Evolutionary conservation across 2,329 filamentous ascomycete genomes (phyloP), one percentile per base, ranked within the genome.

Genomic region (Chrysosporium queenslandicum): DNA sequence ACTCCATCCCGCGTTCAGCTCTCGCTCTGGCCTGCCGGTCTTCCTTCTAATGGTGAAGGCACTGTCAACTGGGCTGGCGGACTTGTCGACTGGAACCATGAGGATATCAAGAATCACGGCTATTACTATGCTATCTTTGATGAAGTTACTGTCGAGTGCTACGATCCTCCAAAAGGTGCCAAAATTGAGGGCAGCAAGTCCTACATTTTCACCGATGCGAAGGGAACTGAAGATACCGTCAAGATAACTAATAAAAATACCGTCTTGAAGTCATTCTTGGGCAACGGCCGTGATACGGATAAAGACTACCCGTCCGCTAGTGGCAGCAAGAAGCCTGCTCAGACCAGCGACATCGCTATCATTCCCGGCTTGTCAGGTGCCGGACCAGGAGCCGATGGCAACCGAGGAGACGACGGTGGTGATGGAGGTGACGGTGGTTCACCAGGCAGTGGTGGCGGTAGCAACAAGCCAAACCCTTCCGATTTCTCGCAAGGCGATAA

Each of bases 51-150:
- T 68, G 85, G 80, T 37, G 66, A 86, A 66, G 92, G 92, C 52
- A 97, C 92, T 30, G 79, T 95, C 58, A 77, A 83, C 50, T 98
- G 92, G 92, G 87, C 91, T 16, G 92, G 92, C 64, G 92, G 92
- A 61, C 72, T 79, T 49, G 91, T 98, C 58, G 78, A 94, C 75
- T 98, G 92, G 91, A 74, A 86, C 66, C 81, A 79, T 58, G 73
- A 76, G 18, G 86, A 94, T 69, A 91, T 97, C 76, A 74, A 87
- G 71, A 77, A 79, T 49, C 77, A 87, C 64, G 87, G 87, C 29
- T 97, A 96, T 76, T 95, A 92, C 76, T 96, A 85, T 66, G 86
- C 89, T 50, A 80, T 79, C 40, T 80, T 96, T 62, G 76, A 81
- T 51, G 81, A 89, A 51, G 80, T 98, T 55, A 77, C 74, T n/a